Conservation (phyloP, 2,329 filamentous ascomycete genomes). For the Neofusicoccum kwambonambiense region DNA sequence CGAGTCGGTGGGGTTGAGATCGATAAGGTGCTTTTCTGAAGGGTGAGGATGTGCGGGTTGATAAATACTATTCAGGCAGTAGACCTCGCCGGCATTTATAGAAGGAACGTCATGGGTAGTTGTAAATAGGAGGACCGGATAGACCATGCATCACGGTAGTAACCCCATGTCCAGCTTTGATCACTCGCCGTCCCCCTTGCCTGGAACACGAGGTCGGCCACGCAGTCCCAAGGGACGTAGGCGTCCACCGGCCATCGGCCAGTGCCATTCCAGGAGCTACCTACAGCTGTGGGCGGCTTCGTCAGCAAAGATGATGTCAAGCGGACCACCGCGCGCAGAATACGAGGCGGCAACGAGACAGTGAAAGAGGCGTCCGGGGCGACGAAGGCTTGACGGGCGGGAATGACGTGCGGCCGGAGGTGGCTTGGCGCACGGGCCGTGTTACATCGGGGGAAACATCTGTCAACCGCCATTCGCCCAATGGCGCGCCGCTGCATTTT, state of each 20-base stretch:
- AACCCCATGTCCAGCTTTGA: not conserved
- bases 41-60: not conserved
- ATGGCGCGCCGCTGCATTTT: not conserved
- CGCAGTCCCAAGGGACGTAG: not conserved
- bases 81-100: not conserved
- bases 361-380: not conserved
- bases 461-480: not conserved
- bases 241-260: not conserved
- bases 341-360: not conserved
- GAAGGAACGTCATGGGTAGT: not conserved
- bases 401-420: not conserved
- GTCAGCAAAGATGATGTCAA: not conserved
- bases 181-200: not conserved
- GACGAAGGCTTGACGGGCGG: not conserved
- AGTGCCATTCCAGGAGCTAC: not conserved
- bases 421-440: not conserved
- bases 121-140: not conserved
- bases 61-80: too few relatives aligned
- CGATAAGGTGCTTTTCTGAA: too few relatives aligned
- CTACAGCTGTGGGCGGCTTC: not conserved
- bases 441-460: not conserved
- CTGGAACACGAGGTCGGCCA: not conserved
- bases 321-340: not conserved
- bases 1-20: not conserved
- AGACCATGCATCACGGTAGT: not conserved